Evolutionary conservation across 2,329 filamentous ascomycete species (phyloP).

Genomic region (Calonectria multiphialidica): DNA sequence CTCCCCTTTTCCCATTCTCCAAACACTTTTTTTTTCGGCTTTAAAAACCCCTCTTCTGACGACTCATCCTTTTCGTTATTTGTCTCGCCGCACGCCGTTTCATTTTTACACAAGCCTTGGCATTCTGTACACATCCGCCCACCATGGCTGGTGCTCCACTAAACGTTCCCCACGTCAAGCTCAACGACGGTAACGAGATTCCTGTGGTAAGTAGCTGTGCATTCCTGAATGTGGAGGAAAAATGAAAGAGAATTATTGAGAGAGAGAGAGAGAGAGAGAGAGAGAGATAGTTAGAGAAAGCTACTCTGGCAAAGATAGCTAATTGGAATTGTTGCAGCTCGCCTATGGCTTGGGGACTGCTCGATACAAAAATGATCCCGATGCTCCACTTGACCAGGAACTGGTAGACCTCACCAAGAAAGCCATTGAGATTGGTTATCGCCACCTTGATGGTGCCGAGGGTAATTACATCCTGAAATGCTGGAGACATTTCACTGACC

Average conservation of each 20-base stretch:
- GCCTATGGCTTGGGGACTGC: conserved; percentile 81
- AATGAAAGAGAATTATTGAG: not conserved
- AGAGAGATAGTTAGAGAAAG: too few relatives aligned
- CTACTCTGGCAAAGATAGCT: too few relatives aligned
- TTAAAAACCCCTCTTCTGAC: not conserved
- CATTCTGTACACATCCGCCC: conserved; percentile 6
- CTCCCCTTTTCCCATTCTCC: not conserved
- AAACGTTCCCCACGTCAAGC: conserved; percentile 70
- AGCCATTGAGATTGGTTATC: conserved; percentile 78
- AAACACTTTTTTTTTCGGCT: not conserved
- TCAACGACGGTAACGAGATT: conserved; percentile 81
- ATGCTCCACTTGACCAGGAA: conserved; percentile 66
- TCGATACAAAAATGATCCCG: conserved; percentile 64
- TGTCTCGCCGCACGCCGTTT: not conserved
- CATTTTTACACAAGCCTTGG: not conserved
- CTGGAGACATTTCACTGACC: not conserved
- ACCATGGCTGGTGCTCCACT: conserved; percentile 29
- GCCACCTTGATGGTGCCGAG: conserved; percentile 82
- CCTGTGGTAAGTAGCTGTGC: conserved; percentile 66
- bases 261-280: not conserved
- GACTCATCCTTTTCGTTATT: not conserved
- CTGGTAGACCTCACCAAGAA: conserved; percentile 63
- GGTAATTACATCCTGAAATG: conserved; percentile 52
- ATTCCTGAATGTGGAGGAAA: not conserved
- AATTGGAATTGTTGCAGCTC: conserved; percentile 59